Base-by-base conservation (phyloP, 805 yeast species). In the Kluyveromyces wickerhamii region DNA sequence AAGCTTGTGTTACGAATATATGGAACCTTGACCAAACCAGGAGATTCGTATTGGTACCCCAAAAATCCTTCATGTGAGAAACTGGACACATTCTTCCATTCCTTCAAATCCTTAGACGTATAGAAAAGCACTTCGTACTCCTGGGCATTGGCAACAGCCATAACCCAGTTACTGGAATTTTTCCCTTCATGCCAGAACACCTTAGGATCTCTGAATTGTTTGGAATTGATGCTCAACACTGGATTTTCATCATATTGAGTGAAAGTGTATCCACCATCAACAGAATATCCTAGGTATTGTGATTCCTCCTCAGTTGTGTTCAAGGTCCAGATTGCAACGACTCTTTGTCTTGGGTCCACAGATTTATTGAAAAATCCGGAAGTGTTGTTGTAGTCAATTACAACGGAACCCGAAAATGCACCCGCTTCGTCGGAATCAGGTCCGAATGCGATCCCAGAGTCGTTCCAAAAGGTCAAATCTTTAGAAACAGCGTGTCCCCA, bases 401-500 rank as follows among this genome's bases (percentile, higher is more conserved):
- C 68, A 27, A 60, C 49, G 18, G 59, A 45, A 5, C 69, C 69
- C 7, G 65, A 54, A 45, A 48, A 64, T 12, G 59, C 57, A 10
- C 61, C 63, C 8, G 52, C 53, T 21, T 45, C 48, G 25, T 52
- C 54, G 5, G 41, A 16, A 7, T 44, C 45, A 13, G 59, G 54
- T 6, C 39, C 43, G n/a, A 62, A 29, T 3, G 67, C 67, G 31
- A 51, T 36, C 4, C 49, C 57, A 35, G 53, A 49, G 28, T 60
- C 52, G 8, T 48, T 41, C 69, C 69, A 64, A 27, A 40, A 40
- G 6, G 48, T 34, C 38, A 61, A 44, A 41, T 63, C 65, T 4
- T 49, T 39, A 10, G 66, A 59, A 9, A 58, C 52, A 10, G 67
- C 60, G 39, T 65, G 70, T 7, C 70, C 70, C 70, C 70, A 65